Conservation (phyloP, 116 monocot species). For the Iris pallida region DNA sequence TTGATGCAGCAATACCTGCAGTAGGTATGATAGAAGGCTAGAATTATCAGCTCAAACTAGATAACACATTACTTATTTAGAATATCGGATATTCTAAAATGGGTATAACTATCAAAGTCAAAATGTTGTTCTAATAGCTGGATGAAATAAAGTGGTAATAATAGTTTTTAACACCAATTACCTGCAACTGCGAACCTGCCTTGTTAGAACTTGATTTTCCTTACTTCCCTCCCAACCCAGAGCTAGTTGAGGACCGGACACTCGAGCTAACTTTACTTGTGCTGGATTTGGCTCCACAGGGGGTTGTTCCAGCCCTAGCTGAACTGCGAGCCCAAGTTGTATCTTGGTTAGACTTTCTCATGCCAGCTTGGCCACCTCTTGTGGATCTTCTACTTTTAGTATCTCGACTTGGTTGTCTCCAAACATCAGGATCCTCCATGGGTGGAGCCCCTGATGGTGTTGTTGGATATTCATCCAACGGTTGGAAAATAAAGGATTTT, state of each 20-base stretch:
- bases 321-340: slow-evolving; percentile 75
- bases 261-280: slow-evolving; percentile 41
- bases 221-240: slow-evolving; percentile 60
- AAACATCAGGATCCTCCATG: slow-evolving; percentile 95
- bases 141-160: neutral
- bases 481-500: slow-evolving; percentile 93
- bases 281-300: slow-evolving; percentile 53
- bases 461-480: slow-evolving; percentile 93
- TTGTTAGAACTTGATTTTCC: slow-evolving; percentile 74
- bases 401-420: slow-evolving; percentile 86
- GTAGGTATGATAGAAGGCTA: no score
- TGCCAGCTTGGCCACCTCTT: no score
- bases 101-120: no score
- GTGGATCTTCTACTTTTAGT: slow-evolving; percentile 45
- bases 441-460: slow-evolving; percentile 43
- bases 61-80: no score
- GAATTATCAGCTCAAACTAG: no score
- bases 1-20: no score
- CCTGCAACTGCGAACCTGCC: slow-evolving; percentile 67
- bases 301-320: slow-evolving; percentile 30
- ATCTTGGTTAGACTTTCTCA: no score
- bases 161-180: slow-evolving; percentile 6
- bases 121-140: no score
- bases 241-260: slow-evolving; percentile 37
- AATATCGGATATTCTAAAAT: no score